Conservation (phyloP, 257 asterid species). For the Jasminum sambac region DNA sequence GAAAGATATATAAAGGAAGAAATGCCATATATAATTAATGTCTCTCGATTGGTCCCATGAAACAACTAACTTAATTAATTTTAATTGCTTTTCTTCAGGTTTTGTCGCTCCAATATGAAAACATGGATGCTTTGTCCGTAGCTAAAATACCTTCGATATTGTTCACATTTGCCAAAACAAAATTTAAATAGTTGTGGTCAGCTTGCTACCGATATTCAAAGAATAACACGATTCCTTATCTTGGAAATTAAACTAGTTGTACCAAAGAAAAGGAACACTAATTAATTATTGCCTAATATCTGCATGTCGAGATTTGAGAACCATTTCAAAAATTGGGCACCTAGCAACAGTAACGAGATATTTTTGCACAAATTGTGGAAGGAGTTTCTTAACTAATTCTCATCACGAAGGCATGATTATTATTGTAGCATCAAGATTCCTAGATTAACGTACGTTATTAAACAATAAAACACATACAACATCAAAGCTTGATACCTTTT, state of each 20-base stretch:
- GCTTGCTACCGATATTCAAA: slow-evolving; percentile 26
- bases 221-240: slow-evolving; percentile 38
- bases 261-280: slow-evolving; percentile 27
- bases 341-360: not conserved
- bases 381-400: not conserved
- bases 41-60: not conserved
- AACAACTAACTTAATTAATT: not conserved
- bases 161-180: slow-evolving; percentile 14
- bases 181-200: slow-evolving; percentile 30
- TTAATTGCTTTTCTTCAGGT: no score
- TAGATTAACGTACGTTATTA: not conserved
- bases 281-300: slow-evolving; percentile 10
- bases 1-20: not conserved
- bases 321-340: not conserved
- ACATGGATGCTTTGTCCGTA: not conserved
- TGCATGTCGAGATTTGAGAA: not conserved
- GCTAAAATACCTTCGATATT: not conserved
- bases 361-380: not conserved
- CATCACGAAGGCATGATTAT: not conserved
- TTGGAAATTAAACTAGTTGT: slow-evolving; percentile 25
- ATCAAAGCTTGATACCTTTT: no score
- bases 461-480: no score
- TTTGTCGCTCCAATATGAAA: no score
- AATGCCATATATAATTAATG: not conserved
- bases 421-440: not conserved